Percentiles rank a stretch among this genome's conserved stretches.
phyloP scores from a whole-genome alignment of 2,329 filamentous ascomycete species.

The Aspergillus awamori region DNA sequence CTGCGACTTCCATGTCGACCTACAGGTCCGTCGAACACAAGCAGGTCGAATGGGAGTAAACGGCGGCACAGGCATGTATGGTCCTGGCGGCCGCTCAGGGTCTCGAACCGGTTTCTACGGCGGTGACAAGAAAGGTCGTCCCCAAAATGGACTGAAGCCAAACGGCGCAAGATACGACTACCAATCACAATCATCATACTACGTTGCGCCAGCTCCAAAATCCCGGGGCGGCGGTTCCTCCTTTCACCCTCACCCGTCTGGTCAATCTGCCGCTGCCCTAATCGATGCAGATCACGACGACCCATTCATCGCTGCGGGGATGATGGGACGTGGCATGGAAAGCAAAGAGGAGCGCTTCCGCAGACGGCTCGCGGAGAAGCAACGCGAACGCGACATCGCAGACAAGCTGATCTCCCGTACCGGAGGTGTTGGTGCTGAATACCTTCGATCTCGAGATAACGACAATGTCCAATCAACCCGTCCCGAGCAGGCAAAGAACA shows the following conservation, averaged over 20 bases:
- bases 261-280: conserved; percentile 43
- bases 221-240: conserved; percentile 18
- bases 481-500: conserved; percentile 4
- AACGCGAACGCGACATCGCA: conserved; percentile 50
- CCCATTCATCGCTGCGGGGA: conserved; percentile 45
- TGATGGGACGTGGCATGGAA: conserved; percentile 43
- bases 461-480: conserved; percentile 22
- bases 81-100: conserved; percentile 39
- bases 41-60: conserved; percentile 78
- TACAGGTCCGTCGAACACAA: conserved; percentile 72
- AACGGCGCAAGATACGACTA: conserved; percentile 45
- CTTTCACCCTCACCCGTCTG: conserved; percentile 27
- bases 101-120: conserved; percentile 48
- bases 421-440: conserved; percentile 46
- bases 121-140: conserved; percentile 24
- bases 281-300: conserved; percentile 47
- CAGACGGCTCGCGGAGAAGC: conserved; percentile 46
- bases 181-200: conserved; percentile 49
- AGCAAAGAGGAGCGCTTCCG: conserved; percentile 48
- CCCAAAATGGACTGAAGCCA: conserved; percentile 35
- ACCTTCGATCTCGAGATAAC: conserved; percentile 43
- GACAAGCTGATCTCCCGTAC: conserved; percentile 41
- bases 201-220: conserved; percentile 42
- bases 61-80: conserved; percentile 60
- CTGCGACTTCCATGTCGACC: conserved; percentile 90